Base-by-base conservation (phyloP, 257 asterid species). In the Marsdenia floribunda region DNA sequence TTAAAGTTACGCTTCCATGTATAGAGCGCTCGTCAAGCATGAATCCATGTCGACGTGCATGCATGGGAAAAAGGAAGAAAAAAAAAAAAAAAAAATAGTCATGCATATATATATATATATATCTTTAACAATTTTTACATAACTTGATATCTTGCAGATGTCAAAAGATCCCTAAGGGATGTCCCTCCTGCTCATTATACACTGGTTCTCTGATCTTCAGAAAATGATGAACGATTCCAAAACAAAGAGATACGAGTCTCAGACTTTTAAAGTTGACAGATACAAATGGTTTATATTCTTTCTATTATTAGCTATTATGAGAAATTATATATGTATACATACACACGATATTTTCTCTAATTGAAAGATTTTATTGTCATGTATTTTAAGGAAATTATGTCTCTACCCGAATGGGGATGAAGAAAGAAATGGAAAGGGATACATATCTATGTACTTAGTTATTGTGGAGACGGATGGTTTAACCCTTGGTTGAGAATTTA, bases 401-500 rank as follows among this genome's bases (percentile, higher is more conserved):
- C 65, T 76, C 4, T 66, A 71, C 15, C 80, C 77, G 7, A 67
- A 66, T 67, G 80, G 80, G 0, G 66, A 75, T 26, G 2, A 33
- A 35, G 58, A 78, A 16, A 50, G 67, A 21, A 46, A 57, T 33
- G 76, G 66, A 14, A 54, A 59, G 15, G 77, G 77, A 9, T 38
- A 59, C 50, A 5, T 74, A 15, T 80, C 83, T 0, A 12, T 75
- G n/a, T 79, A 12, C 40, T 64, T 75, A 49, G 57, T 38, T 13
- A 75, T 75, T 42, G 24, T 52, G n/a, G 73, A 80, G 16, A 64
- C 78, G 0, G 15, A 52, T 1, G n/a, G 7, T 12, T 46, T 80
- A n/a, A 58, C 79, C 73, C 61, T 38, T 18, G 53, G 73, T 15
- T 76, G 75, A 78, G 80, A 76, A n/a, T n/a, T n/a, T n/a, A n/a